Percentiles rank a stretch among this genome's conserved stretches.
phyloP scores from a whole-genome alignment of 345 rosid genomes.

The Eucalyptus marginata region DNA sequence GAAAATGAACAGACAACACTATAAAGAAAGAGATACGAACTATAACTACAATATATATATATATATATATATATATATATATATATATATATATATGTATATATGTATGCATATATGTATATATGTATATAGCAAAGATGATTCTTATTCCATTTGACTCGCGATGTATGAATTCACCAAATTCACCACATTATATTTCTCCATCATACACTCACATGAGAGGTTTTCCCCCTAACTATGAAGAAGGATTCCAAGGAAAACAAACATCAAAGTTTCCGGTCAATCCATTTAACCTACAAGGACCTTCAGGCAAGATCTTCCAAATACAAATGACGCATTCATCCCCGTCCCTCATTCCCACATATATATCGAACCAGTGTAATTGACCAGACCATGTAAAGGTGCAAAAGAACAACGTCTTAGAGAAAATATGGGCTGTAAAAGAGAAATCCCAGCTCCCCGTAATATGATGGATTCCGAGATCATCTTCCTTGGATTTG shows the following conservation, averaged over 20 bases:
- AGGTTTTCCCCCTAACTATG: not conserved
- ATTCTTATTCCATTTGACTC: not conserved
- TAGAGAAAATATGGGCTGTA: fast-evolving
- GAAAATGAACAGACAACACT: not conserved
- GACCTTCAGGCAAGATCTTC: not conserved
- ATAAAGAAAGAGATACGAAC: not conserved
- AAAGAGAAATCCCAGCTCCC: not conserved
- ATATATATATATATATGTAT: too few relatives aligned
- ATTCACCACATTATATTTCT: not conserved
- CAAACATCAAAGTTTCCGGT: fast-evolving
- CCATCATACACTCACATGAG: not conserved
- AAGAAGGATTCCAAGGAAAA: not conserved
- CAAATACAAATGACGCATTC: fast-evolving
- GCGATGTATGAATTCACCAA: not conserved
- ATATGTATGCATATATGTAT: too few relatives aligned
- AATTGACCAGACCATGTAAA: not conserved
- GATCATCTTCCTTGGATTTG: not conserved
- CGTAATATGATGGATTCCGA: not conserved
- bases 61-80: too few relatives aligned
- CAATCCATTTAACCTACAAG: fast-evolving
- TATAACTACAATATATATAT: too few relatives aligned
- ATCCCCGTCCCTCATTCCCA: fast-evolving
- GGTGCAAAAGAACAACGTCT: not conserved
- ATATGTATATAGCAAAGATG: not conserved
- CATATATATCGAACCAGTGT: not conserved